Percentiles rank a stretch among this genome's conserved stretches.
phyloP scores from a whole-genome alignment of 768 basidiomycete genomes.

The Calocybe gangraenosa region DNA sequence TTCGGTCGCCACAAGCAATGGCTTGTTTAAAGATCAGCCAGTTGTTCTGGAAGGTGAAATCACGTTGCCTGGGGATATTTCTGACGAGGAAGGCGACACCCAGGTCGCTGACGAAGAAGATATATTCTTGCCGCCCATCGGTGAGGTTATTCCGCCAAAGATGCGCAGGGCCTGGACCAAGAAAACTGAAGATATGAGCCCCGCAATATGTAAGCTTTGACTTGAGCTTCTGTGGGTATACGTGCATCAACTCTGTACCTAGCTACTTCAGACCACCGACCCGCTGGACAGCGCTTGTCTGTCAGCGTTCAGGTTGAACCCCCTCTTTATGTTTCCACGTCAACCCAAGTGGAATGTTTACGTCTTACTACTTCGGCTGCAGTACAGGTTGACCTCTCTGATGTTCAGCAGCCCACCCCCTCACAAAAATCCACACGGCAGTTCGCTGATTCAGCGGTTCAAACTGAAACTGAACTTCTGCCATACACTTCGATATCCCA shows the following conservation, averaged over 20 bases:
- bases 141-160: constrained; percentile 53
- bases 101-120: constrained; percentile 39
- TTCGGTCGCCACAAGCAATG: constrained; percentile 49
- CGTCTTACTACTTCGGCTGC: constrained; percentile 14
- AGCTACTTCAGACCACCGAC: constrained; percentile 8
- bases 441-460: constrained; percentile 13
- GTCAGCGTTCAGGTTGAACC: constrained; percentile 39
- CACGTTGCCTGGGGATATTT: constrained; percentile 26
- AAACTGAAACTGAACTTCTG: constrained; percentile 17
- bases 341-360: constrained; percentile 29
- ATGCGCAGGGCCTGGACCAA: constrained; percentile 60
- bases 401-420: constrained; percentile 8
- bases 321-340: constrained; percentile 28
- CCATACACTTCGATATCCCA: neutral
- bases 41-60: constrained; percentile 58
- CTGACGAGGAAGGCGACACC: constrained; percentile 37
- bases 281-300: constrained; percentile 26
- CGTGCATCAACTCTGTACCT: constrained; percentile 1
- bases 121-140: constrained; percentile 19
- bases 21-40: constrained; percentile 49
- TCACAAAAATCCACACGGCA: constrained; percentile 16
- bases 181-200: constrained; percentile 40
- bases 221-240: neutral
- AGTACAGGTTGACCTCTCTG: constrained; percentile 19
- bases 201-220: constrained; percentile 31